These are phyloP conservation scores for Candida pseudofarinosa DNA, from an alignment of 805 yeast genomes.

Conservation along the genomic window DNA sequence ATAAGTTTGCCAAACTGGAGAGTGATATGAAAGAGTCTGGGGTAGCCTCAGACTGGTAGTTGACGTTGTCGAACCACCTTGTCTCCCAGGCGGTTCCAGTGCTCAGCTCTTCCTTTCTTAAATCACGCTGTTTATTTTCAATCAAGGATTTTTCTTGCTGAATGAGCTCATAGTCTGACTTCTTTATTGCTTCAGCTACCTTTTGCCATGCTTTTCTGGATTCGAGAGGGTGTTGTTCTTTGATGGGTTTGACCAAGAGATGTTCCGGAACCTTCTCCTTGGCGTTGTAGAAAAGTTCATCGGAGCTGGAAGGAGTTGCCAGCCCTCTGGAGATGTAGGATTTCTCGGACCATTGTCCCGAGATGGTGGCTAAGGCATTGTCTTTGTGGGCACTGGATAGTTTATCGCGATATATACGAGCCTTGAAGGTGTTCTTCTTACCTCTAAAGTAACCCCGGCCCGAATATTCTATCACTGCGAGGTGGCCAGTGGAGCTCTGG, in stretches of 20 bases:
- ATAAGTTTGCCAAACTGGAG: slow-evolving; percentile 48
- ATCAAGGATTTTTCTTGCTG: slow-evolving; percentile 70
- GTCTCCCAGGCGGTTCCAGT: slow-evolving; percentile 66
- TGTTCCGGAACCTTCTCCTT: slow-evolving; percentile 46
- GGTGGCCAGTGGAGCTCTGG: slow-evolving; percentile 75
- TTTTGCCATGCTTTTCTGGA: slow-evolving; percentile 84
- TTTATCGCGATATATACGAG: slow-evolving; percentile 61
- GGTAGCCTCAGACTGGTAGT: slow-evolving; percentile 16
- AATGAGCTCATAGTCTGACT: slow-evolving; percentile 72
- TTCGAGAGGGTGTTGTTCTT: slow-evolving; percentile 76
- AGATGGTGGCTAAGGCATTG: slow-evolving; percentile 70
- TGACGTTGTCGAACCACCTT: slow-evolving; percentile 67
- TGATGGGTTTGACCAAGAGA: slow-evolving; percentile 73
- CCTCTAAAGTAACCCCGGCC: slow-evolving; percentile 97
- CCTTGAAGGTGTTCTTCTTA: slow-evolving; percentile 89
- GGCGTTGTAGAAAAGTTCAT: slow-evolving; percentile 63
- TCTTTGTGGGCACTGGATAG: slow-evolving; percentile 47
- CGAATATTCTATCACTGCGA: slow-evolving; percentile 68
- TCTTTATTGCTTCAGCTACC: slow-evolving; percentile 82
- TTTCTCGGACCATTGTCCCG: slow-evolving; percentile 90
- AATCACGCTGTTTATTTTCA: slow-evolving; percentile 81
- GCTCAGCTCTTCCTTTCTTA: slow-evolving; percentile 69
- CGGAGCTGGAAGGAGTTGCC: slow-evolving; percentile 39
- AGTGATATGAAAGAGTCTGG: slow-evolving; percentile 34
- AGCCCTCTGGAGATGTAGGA: slow-evolving; percentile 62